Percentiles rank a stretch among this genome's conserved stretches.
These are phyloP conservation scores for Xylariaceae sp. DNA, from an alignment of 2,329 filamentous ascomycete species.

Conservation along the genomic window DNA sequence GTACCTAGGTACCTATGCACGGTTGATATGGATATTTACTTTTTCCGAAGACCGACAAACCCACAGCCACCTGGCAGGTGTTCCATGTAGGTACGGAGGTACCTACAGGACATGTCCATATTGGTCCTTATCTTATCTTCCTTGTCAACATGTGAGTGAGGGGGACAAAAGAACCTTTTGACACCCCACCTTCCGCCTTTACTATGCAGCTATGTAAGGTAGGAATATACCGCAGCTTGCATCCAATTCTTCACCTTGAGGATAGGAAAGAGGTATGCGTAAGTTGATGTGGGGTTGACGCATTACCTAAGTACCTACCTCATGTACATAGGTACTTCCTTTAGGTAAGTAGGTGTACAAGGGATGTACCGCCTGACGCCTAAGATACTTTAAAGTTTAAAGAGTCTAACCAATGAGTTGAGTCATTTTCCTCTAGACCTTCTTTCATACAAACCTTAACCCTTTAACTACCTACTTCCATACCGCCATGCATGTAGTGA, in stretches of 20 bases:
- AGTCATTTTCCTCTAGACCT: slow-evolving; percentile 21
- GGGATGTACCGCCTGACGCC: too few species aligned
- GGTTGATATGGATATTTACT: slow-evolving; percentile 12
- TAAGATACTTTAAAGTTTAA: too few species aligned
- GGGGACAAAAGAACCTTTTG: too few species aligned
- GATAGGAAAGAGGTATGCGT: not conserved
- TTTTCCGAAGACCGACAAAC: slow-evolving; percentile 21
- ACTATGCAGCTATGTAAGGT: too few species aligned
- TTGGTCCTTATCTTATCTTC: not conserved
- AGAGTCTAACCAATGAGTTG: slow-evolving; percentile 28
- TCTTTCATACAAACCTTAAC: slow-evolving; percentile 1
- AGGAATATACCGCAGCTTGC: too few species aligned
- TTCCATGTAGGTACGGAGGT: not conserved
- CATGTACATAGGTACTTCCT: too few species aligned
- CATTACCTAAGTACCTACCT: too few species aligned
- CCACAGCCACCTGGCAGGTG: not conserved
- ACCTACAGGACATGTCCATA: too few species aligned
- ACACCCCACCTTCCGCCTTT: not conserved
- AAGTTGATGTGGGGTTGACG: slow-evolving; percentile 23
- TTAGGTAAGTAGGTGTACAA: too few species aligned
- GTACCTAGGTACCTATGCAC: not conserved
- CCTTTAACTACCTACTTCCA: too few species aligned
- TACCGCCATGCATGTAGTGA: too few species aligned
- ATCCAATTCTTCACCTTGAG: not conserved
- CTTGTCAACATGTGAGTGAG: not conserved